Conservation (phyloP, 2,329 filamentous ascomycete genomes). For the Botrytis porri region DNA sequence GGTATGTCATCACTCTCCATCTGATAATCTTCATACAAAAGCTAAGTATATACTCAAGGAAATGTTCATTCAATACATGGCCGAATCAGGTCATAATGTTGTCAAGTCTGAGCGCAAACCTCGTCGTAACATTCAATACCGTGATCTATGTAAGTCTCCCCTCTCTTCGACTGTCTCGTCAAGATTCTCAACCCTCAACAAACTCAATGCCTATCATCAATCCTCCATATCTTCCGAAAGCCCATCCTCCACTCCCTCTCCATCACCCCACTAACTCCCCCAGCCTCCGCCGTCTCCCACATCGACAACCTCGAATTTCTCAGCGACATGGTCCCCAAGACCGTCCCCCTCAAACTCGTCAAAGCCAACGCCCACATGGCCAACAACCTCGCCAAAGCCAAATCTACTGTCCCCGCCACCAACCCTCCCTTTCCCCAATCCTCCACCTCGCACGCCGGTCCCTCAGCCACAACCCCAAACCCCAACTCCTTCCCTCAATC, state of each 20-base stretch:
- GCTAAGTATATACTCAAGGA: conserved; percentile 53
- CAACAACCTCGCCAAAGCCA: neutral
- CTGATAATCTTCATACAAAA: neutral
- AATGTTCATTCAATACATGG: conserved; percentile 91
- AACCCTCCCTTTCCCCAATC: neutral
- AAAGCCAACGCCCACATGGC: conserved; percentile 59
- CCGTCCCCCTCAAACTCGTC: conserved; percentile 74
- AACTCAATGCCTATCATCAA: conserved; percentile 13
- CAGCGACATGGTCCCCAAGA: conserved; percentile 84
- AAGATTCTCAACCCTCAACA: neutral
- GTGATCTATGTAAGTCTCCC: conserved; percentile 69
- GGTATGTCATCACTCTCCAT: conserved; percentile 45
- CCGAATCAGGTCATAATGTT: conserved; percentile 80
- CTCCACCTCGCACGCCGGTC: neutral
- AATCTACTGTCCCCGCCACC: neutral
- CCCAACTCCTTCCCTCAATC: neutral
- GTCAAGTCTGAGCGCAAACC: conserved; percentile 90
- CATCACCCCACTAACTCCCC: conserved; percentile 2
- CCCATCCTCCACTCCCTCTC: neutral
- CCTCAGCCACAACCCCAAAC: neutral
- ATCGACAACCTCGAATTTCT: conserved; percentile 95
- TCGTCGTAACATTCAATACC: conserved; percentile 90
- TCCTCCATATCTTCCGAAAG: neutral
- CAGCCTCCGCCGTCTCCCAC: conserved; percentile 79
- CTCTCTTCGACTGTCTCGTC: conserved; percentile 16